Conservation (phyloP, 257 asterid species). For the Pogostemon cablin region DNA sequence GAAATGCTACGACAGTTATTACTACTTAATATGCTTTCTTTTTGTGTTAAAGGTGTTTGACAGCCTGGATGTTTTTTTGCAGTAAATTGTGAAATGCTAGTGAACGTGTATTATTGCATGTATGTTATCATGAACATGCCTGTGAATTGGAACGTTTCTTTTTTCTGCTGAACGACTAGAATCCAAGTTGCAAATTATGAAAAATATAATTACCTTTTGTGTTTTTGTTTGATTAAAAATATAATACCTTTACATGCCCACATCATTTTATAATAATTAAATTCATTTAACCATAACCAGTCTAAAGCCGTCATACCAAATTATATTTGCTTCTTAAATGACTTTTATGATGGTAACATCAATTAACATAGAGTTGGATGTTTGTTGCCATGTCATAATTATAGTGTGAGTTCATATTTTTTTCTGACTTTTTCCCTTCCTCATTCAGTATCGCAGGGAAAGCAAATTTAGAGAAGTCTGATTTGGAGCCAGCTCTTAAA, state of each 20-base stretch:
- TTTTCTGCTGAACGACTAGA: background rate
- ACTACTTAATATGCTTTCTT: background rate
- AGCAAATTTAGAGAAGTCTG: slow-evolving; percentile 87
- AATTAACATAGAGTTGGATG: background rate
- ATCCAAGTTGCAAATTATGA: background rate
- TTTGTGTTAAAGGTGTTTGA: background rate
- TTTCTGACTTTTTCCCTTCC: slow-evolving; percentile 2
- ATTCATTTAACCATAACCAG: background rate
- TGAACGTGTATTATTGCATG: background rate
- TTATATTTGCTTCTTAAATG: slow-evolving; percentile 3
- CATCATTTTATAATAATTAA: slow-evolving; percentile 10
- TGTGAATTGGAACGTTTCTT: slow-evolving; percentile 4
- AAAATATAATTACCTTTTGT: background rate
- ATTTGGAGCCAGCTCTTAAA: slow-evolving; percentile 89
- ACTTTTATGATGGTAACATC: background rate
- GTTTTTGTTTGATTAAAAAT: background rate
- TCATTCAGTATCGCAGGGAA: slow-evolving; percentile 85
- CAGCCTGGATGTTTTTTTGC: background rate
- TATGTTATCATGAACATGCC: background rate
- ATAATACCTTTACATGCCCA: background rate
- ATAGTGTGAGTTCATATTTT: background rate
- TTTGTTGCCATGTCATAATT: slow-evolving; percentile 1
- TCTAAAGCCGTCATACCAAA: background rate
- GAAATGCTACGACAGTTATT: slow-evolving; percentile 8
- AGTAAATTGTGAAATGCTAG: background rate